Evolutionary conservation across 75 land plant genomes (phyloP).

Genomic region (Cunninghamia lanceolata): DNA sequence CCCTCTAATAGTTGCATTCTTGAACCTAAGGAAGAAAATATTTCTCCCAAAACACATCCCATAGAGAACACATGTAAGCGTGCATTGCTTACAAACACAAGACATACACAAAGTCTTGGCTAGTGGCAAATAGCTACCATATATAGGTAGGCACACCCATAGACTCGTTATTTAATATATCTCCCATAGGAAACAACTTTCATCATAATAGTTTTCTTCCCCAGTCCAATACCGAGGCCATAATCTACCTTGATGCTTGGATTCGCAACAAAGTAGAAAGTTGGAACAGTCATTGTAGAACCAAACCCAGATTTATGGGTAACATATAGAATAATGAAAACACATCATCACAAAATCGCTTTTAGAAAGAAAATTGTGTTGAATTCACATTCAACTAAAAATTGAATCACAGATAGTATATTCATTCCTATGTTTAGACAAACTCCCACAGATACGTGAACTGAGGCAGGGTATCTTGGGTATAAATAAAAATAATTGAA

Average conservation of each 20-base stretch:
- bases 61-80: no score
- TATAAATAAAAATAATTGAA: background rate
- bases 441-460: background rate
- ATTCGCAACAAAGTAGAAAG: background rate
- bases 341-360: background rate
- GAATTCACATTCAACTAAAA: background rate
- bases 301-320: background rate
- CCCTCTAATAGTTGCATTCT: no score
- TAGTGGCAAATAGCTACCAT: no score
- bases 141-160: no score
- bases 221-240: background rate
- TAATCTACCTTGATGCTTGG: background rate
- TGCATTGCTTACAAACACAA: no score
- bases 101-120: no score
- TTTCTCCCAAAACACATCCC: no score
- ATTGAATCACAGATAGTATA: background rate
- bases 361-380: background rate
- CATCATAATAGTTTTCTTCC: background rate
- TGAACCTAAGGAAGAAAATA: no score
- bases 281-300: background rate
- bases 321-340: background rate
- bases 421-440: background rate
- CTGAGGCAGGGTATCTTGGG: background rate
- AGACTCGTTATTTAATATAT: no score
- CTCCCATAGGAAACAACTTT: background rate